These are phyloP conservation scores for Neurospora sp. DNA, from an alignment of 495 filamentous ascomycete genomes.

Conservation along the genomic window DNA sequence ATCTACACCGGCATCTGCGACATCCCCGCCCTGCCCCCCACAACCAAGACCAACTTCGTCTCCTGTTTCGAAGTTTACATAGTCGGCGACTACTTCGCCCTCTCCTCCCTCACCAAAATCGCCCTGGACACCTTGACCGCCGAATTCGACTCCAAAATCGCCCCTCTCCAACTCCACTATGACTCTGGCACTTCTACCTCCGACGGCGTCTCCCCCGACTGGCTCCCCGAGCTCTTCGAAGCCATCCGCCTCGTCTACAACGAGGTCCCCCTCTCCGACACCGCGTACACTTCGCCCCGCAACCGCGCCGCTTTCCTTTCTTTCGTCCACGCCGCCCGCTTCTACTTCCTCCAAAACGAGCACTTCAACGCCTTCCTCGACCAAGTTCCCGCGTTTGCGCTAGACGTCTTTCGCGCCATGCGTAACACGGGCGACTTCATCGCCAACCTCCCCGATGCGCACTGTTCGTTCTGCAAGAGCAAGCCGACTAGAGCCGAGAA, in stretches of 20 bases:
- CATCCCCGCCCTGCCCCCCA: slow-evolving; percentile 5
- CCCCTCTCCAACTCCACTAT: slow-evolving; percentile 9
- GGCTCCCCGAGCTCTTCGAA: slow-evolving; percentile 18
- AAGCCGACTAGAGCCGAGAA: slow-evolving; percentile 8
- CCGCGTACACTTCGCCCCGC: neutral
- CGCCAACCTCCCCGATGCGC: slow-evolving; percentile 4
- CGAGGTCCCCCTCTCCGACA: slow-evolving; percentile 1
- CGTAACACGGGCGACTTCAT: slow-evolving; percentile 12
- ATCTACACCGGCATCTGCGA: slow-evolving; percentile 20
- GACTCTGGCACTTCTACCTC: neutral
- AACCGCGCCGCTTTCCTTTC: slow-evolving; percentile 10
- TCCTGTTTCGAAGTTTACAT: slow-evolving; percentile 17
- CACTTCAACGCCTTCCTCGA: slow-evolving; percentile 12
- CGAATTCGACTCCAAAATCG: slow-evolving; percentile 13
- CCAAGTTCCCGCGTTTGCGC: slow-evolving; percentile 4
- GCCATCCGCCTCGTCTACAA: slow-evolving; percentile 14
- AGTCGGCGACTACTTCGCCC: slow-evolving; percentile 17
- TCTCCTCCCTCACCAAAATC: slow-evolving; percentile 9
- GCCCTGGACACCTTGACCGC: slow-evolving; percentile 10
- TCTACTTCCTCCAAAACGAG: slow-evolving; percentile 9
- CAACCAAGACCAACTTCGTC: slow-evolving; percentile 12
- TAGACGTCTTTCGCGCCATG: slow-evolving; percentile 17
- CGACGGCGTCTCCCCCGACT: neutral
- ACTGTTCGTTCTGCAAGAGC: slow-evolving; percentile 10
- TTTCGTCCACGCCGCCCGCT: slow-evolving; percentile 13